phyloP scores from a whole-genome alignment of 1,284 basidiomycete species.

The Leccinum insolens region DNA sequence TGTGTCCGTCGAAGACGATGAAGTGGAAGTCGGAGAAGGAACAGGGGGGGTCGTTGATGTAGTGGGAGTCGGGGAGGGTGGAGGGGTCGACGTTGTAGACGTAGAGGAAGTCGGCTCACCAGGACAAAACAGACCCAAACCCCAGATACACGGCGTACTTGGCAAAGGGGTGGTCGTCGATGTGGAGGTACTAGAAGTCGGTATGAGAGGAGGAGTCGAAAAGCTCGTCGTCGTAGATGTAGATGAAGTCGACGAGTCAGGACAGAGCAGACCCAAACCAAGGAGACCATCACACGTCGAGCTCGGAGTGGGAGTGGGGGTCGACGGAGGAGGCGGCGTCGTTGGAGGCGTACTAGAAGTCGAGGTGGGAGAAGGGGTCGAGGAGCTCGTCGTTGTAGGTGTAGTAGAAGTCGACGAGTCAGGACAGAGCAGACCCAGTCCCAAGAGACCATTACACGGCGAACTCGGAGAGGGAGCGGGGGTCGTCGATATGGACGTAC shows the following conservation, averaged over 20 bases:
- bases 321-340: not conserved
- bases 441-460: slow-evolving; percentile 6
- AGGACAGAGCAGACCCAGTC: slow-evolving; percentile 14
- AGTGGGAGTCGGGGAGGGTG: not conserved
- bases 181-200: not conserved
- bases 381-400: slow-evolving; percentile 2
- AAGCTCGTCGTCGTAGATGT: not conserved
- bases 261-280: not conserved
- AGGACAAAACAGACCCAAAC: not conserved
- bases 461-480: not conserved
- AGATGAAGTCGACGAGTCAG: not conserved
- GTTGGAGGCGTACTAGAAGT: not conserved
- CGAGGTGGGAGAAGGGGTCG: not conserved
- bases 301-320: not conserved
- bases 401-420: slow-evolving; percentile 15
- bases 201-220: too few relatives aligned
- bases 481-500: not conserved
- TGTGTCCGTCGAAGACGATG: not conserved
- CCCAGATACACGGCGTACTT: not conserved
- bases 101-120: not conserved
- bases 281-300: not conserved
- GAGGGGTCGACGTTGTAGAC: not conserved
- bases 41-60: not conserved
- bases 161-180: not conserved
- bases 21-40: not conserved